Conservation (phyloP, 805 yeast genomes). For the Sugiyamaella mastotermitis region DNA sequence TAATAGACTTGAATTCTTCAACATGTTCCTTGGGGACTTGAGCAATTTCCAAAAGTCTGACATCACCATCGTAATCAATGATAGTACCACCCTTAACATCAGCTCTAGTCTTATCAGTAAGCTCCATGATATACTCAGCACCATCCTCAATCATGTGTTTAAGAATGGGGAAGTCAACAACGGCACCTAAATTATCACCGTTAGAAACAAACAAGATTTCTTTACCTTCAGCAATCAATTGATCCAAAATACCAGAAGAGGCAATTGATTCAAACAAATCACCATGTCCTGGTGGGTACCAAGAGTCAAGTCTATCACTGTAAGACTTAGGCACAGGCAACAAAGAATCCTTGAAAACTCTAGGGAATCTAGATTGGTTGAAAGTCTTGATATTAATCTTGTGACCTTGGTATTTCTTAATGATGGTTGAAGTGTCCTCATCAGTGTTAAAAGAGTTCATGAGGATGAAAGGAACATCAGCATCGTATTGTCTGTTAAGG, state of each 20-base stretch:
- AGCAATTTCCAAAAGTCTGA: conserved; percentile 90
- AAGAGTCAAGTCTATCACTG: conserved; percentile 71
- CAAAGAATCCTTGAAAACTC: conserved; percentile 91
- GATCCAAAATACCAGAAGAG: conserved; percentile 86
- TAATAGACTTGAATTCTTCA: conserved; percentile 95
- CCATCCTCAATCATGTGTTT: conserved; percentile 88
- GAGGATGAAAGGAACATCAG: conserved; percentile 91
- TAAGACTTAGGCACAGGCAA: conserved; percentile 83
- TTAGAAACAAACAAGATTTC: conserved; percentile 93
- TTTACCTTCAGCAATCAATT: conserved; percentile 85
- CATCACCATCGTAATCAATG: conserved; percentile 91
- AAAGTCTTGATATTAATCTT: conserved; percentile 91
- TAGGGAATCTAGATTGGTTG: conserved; percentile 96
- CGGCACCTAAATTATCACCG: conserved; percentile 98
- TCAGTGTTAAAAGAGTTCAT: conserved; percentile 99
- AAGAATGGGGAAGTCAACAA: conserved; percentile 85
- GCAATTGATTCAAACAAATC: conserved; percentile 89
- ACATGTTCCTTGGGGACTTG: conserved; percentile 98
- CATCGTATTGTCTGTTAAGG: conserved; percentile 80
- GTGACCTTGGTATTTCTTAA: conserved; percentile 95
- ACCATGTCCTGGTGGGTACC: conserved; percentile 99
- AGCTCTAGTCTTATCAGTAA: conserved; percentile 97
- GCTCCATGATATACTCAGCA: conserved; percentile 95
- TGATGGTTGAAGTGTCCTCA: conserved; percentile 87
- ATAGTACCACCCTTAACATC: conserved; percentile 99